phyloP scores from a whole-genome alignment of 352 stramenopile genomes.

The Blastocystis sp. region DNA sequence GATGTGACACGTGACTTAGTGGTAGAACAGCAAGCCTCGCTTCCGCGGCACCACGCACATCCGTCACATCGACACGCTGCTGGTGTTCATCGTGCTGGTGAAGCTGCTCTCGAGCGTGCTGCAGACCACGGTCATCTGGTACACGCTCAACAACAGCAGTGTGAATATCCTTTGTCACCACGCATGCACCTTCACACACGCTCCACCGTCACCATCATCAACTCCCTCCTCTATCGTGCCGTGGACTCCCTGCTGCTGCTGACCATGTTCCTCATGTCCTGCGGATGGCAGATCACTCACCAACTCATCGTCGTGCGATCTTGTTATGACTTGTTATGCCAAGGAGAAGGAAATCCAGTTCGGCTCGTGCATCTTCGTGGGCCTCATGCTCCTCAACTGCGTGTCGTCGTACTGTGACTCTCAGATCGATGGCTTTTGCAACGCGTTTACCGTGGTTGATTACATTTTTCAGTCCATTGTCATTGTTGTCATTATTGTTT shows the following conservation, averaged over 20 bases:
- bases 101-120: slow-evolving; percentile 22
- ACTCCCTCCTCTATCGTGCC: background rate
- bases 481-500: slow-evolving; percentile 35
- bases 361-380: background rate
- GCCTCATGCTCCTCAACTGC: background rate
- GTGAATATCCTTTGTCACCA: background rate
- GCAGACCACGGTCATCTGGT: background rate
- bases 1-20: background rate
- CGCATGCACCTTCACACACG: background rate
- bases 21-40: slow-evolving; percentile 19
- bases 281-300: slow-evolving; percentile 53
- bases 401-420: slow-evolving; percentile 49
- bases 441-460: slow-evolving; percentile 14
- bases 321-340: background rate
- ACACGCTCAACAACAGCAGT: background rate
- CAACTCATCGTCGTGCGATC: background rate
- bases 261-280: slow-evolving; percentile 3
- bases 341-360: slow-evolving; percentile 60
- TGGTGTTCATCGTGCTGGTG: background rate
- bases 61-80: background rate
- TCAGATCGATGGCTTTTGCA: slow-evolving; percentile 47
- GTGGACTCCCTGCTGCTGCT: slow-evolving; percentile 1
- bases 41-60: background rate
- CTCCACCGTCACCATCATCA: background rate
- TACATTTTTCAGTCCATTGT: slow-evolving; percentile 56